Evolutionary conservation across 257 asterid genomes (phyloP).

Genomic region (Solanum tarijense): DNA sequence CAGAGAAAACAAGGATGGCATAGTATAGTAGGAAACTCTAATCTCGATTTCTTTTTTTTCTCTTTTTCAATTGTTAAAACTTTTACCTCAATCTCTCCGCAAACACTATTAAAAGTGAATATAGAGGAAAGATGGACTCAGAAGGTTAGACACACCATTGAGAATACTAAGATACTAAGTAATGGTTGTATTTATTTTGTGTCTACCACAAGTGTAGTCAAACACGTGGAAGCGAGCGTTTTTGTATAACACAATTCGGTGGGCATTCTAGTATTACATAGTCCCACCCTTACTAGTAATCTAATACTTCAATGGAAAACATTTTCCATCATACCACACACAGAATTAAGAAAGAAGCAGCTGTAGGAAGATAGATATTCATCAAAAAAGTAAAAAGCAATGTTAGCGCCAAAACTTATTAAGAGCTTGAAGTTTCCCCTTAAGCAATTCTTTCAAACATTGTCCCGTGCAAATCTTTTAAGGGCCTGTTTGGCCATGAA

Average conservation of each 20-base stretch:
- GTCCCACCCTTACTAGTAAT: neutral
- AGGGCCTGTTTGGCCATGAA: neutral
- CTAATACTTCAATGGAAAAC: neutral
- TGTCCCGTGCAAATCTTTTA: neutral
- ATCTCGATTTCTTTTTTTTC: neutral
- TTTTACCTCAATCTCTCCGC: neutral
- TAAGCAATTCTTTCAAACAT: neutral
- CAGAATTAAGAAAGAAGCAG: neutral
- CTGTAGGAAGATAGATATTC: neutral
- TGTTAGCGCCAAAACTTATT: neutral
- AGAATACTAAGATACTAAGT: neutral
- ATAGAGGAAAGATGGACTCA: conserved; percentile 5
- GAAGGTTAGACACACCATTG: neutral
- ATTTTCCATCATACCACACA: neutral
- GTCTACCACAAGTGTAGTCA: neutral
- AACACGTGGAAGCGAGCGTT: neutral
- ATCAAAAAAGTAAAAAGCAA: neutral
- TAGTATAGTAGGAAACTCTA: neutral
- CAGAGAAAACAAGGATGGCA: neutral
- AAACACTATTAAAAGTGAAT: neutral
- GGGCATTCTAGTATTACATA: neutral
- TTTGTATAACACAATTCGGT: neutral
- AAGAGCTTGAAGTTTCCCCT: neutral
- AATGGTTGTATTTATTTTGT: neutral
- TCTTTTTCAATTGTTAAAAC: neutral